Evolutionary conservation across 192 early-diverging fungal genomes (phyloP), one percentile per base, ranked within the genome.

Genomic region (Phlyctochytrium bullatum): DNA sequence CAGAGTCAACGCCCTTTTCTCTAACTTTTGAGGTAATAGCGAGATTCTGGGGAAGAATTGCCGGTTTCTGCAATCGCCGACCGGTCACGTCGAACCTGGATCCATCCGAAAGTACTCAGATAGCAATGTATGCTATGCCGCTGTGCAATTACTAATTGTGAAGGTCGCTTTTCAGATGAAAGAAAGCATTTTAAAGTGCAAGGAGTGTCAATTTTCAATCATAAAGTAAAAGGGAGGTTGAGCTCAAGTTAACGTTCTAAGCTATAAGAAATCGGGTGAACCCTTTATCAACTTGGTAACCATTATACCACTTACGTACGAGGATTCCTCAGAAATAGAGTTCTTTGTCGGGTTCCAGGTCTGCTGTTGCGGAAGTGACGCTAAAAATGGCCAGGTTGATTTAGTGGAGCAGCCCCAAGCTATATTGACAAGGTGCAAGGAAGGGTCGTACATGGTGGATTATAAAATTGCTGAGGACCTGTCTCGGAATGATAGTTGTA

Each of bases 211-310:
- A 61, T 82, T 83, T 33, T 81, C 80, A 4, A 72, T 88, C 17
- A 84, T 90, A 28, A 90, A 90, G 70, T 72, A 34, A 28, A 53
- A 32, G 29, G 16, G 29, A 3, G 36, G 29, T 66, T 20, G 27
- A 31, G 16, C 28, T 34, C 20, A 66, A 62, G 4, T 6, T 17
- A 33, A 61, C 24, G 28, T 29, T 30, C 17, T 29, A 23, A 72
- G 70, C 67, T 90, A 90, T 72, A 73, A 82, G 31, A 88, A 88
- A 60, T 77, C 73, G 23, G 88, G 88, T 27, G 85, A 85, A 74
- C 82, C 88, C 2, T 90, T 90, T 76, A 83, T 90, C 52, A 90
- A 90, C 64, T 72, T 88, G 17, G 61, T 90, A 2, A 88, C 88
- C 0, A 73, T 88, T 20, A 81, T 90, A 30, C 88, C 88, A 0